These are phyloP conservation scores for Hypomyces rosellus DNA, from an alignment of 2,329 filamentous ascomycete genomes.

Conservation along the genomic window DNA sequence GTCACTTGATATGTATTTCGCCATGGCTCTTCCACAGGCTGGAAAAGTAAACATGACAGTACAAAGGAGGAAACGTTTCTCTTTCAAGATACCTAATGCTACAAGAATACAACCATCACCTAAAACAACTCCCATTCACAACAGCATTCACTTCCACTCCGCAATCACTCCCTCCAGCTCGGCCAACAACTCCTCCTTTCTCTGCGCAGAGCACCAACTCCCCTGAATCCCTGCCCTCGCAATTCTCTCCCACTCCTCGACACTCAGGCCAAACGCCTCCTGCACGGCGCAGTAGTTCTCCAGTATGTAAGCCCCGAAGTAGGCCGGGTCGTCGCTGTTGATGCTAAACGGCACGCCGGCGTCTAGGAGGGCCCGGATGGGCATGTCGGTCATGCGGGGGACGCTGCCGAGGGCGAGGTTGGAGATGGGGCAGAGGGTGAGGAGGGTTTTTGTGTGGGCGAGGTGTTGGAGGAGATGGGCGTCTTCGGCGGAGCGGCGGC, in stretches of 20 bases:
- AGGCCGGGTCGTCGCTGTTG: constrained; percentile 69
- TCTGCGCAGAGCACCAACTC: constrained; percentile 60
- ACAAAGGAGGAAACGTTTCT: no score
- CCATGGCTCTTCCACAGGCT: no score
- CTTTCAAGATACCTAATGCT: no score
- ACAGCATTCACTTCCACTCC: background rate
- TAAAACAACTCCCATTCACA: no score
- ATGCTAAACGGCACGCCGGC: constrained; percentile 61
- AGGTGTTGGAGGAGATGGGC: constrained; percentile 52
- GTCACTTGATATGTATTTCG: no score
- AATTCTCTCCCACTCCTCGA: constrained; percentile 62
- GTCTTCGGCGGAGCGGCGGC: constrained; percentile 60
- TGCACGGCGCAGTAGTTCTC: constrained; percentile 70
- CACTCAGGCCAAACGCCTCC: constrained; percentile 57
- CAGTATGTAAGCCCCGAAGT: constrained; percentile 69
- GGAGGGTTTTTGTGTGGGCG: constrained; percentile 49
- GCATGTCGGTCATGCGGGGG: constrained; percentile 31
- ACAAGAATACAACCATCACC: no score
- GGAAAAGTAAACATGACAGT: no score
- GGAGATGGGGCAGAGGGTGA: constrained; percentile 68
- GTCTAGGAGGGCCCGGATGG: constrained; percentile 57
- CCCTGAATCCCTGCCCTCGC: constrained; percentile 55
- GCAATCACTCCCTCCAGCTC: constrained; percentile 31
- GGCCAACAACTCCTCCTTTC: constrained; percentile 53
- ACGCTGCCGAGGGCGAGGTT: constrained; percentile 47